phyloP scores from a whole-genome alignment of 2,329 filamentous ascomycete species.

The Ophiostoma perfectum region DNA sequence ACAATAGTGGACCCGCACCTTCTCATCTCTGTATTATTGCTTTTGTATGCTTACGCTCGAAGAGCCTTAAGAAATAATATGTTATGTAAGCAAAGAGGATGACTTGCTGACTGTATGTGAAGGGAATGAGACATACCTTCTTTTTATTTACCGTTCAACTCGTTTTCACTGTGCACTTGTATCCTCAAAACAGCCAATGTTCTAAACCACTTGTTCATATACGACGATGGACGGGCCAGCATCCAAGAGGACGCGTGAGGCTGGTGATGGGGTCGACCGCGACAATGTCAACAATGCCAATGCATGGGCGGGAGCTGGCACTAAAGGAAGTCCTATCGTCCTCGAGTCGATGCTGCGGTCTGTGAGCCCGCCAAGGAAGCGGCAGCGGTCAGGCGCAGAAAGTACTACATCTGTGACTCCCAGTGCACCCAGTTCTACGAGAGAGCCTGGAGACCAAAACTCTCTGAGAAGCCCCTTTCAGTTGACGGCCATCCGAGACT shows the following conservation, averaged over 20 bases:
- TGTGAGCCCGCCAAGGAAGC: constrained; percentile 44
- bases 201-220: no score
- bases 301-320: neutral
- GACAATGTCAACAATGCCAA: neutral
- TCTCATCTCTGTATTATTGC: no score
- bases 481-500: constrained; percentile 62
- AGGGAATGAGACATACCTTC: no score
- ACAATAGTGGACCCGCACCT: neutral
- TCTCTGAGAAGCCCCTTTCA: constrained; percentile 50
- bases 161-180: no score
- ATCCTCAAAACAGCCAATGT: no score
- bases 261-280: neutral
- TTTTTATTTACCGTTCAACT: no score
- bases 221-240: no score
- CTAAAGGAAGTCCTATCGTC: neutral
- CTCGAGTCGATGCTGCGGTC: constrained; percentile 27
- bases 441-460: constrained; percentile 1
- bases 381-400: constrained; percentile 27
- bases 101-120: no score
- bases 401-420: neutral
- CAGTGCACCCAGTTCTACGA: neutral
- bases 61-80: no score
- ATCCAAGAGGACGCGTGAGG: neutral
- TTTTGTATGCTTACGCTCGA: no score
- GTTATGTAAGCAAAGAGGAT: no score